Evolutionary conservation across 169 alveolate species (phyloP).

Genomic region (Cryptosporidium viatorum): DNA sequence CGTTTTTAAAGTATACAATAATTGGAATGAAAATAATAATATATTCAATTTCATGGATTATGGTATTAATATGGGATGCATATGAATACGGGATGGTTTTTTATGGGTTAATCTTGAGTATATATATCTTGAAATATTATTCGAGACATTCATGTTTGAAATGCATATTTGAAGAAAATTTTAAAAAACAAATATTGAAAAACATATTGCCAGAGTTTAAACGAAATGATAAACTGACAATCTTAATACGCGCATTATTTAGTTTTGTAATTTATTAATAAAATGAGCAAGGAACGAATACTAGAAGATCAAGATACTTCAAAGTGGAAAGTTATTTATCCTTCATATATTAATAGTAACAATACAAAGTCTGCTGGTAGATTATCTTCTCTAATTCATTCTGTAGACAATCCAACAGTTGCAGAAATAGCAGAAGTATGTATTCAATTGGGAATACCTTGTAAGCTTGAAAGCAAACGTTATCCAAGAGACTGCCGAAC

Average conservation of each 20-base stretch:
- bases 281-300: neutral
- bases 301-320: constrained; percentile 1
- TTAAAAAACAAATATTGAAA: neutral
- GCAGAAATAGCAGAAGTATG: constrained; percentile 73
- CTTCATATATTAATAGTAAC: constrained; percentile 17
- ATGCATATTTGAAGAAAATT: neutral
- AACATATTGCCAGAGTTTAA: neutral
- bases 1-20: neutral
- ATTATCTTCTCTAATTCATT: neutral
- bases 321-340: constrained; percentile 56
- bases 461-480: constrained; percentile 32
- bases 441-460: constrained; percentile 67
- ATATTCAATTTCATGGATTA: constrained; percentile 58
- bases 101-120: constrained; percentile 29
- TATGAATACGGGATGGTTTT: constrained; percentile 72
- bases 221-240: neutral
- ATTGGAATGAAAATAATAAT: constrained; percentile 24
- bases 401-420: constrained; percentile 44
- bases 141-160: constrained; percentile 13
- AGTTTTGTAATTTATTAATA: neutral
- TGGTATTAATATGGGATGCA: constrained; percentile 70
- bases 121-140: constrained; percentile 22
- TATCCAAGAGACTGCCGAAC: constrained; percentile 27
- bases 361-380: constrained; percentile 41
- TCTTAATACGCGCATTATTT: constrained; percentile 11